Conservation (phyloP, 345 rosid species). For the Cardamine resedifolia region DNA sequence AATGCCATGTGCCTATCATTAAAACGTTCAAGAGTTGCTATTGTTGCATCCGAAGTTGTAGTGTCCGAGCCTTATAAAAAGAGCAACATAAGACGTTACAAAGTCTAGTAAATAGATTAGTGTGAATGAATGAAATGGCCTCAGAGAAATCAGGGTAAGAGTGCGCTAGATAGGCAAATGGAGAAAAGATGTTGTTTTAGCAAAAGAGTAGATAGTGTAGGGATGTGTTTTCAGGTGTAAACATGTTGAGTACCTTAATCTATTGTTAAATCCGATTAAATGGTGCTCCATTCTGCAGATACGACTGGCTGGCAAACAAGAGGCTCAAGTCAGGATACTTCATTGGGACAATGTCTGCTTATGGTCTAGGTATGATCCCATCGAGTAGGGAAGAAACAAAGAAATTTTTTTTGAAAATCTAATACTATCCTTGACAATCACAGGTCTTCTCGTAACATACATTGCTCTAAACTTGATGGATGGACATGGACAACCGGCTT, state of each 20-base stretch:
- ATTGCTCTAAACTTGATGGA: conserved; percentile 96
- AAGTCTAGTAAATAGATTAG: neutral
- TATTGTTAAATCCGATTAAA: neutral
- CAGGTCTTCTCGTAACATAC: conserved; percentile 88
- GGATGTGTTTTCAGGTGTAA: neutral
- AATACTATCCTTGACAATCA: conserved; percentile 20
- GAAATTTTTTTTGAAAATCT: no score
- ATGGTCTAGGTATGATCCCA: conserved; percentile 61
- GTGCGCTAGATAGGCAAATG: neutral
- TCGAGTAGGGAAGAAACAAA: neutral
- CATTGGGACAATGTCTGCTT: conserved; percentile 86
- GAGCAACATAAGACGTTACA: neutral
- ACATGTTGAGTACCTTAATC: neutral
- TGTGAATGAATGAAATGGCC: neutral
- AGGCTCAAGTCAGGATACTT: conserved; percentile 79
- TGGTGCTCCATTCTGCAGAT: conserved; percentile 45
- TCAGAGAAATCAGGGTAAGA: neutral
- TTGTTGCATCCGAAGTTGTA: neutral
- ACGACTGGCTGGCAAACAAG: conserved; percentile 87
- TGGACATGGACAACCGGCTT: conserved; percentile 97
- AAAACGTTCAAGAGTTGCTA: neutral
- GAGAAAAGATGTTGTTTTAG: neutral
- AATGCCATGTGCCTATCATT: neutral
- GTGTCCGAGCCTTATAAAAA: neutral
- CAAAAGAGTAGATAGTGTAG: neutral